Percentiles rank a stretch among this genome's conserved stretches.
These are phyloP conservation scores for Jacaranda mimosifolia DNA, from an alignment of 257 asterid species.

Conservation along the genomic window DNA sequence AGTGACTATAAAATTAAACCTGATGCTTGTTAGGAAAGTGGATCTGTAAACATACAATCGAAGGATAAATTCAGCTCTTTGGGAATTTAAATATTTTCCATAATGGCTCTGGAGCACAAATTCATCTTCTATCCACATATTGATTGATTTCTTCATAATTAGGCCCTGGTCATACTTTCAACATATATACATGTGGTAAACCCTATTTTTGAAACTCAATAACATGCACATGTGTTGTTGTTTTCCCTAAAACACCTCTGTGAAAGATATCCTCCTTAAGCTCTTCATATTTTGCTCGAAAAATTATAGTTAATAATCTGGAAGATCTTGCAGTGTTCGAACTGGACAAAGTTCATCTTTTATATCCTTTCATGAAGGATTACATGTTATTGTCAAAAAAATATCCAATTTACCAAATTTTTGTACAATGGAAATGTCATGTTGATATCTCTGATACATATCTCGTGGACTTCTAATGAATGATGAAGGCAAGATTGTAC, in stretches of 20 bases:
- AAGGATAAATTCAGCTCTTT: neutral
- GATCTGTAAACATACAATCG: too few relatives aligned
- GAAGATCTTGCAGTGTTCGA: too few relatives aligned
- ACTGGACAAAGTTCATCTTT: too few relatives aligned
- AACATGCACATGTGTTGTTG: too few relatives aligned
- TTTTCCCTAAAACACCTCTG: too few relatives aligned
- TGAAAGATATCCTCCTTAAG: too few relatives aligned
- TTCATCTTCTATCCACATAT: neutral
- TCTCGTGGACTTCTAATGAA: conserved; percentile 7
- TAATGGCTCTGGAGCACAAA: neutral
- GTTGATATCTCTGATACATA: conserved; percentile 1
- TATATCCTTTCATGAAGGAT: too few relatives aligned
- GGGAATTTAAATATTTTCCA: neutral
- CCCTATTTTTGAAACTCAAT: too few relatives aligned
- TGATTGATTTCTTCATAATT: neutral
- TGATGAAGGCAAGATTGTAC: neutral
- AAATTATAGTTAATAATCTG: too few relatives aligned
- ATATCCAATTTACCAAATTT: neutral
- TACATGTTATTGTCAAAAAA: too few relatives aligned
- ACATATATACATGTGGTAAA: too few relatives aligned
- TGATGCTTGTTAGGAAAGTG: neutral
- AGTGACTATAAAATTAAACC: neutral
- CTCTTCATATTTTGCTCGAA: too few relatives aligned
- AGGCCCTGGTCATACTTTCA: neutral
- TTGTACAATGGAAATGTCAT: neutral